Evolutionary conservation across 305 asterid species (phyloP).

Genomic region (Fraxinus sp.): DNA sequence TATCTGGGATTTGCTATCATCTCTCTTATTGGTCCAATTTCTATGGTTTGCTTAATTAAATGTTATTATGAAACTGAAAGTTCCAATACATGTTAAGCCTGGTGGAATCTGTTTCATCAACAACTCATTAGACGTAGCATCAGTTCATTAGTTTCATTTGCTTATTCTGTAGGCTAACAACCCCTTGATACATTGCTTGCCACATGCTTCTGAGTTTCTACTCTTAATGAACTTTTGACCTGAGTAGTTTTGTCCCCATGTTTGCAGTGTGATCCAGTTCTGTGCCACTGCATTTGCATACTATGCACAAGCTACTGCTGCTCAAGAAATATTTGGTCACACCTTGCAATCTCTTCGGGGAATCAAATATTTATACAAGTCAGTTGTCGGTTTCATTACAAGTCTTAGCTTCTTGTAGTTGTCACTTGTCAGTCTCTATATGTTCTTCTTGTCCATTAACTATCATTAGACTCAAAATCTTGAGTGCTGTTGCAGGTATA

Average conservation of each 20-base stretch:
- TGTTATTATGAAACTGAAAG: neutral
- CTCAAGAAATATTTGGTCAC: constrained; percentile 99
- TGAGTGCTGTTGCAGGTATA: constrained; percentile 61
- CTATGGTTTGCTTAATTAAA: neutral
- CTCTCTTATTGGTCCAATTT: neutral
- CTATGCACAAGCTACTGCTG: constrained; percentile 97
- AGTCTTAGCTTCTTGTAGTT: neutral
- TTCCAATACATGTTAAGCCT: neutral
- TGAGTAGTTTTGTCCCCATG: constrained; percentile 20
- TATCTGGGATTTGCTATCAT: neutral
- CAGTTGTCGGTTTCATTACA: constrained; percentile 27
- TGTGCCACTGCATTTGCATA: constrained; percentile 96
- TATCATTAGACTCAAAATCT: neutral
- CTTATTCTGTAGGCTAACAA: neutral
- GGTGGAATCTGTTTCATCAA: neutral
- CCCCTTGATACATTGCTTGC: neutral
- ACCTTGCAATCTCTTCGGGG: constrained; percentile 97
- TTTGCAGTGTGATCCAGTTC: constrained; percentile 95
- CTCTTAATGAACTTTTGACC: constrained; percentile 15
- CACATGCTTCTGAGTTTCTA: neutral
- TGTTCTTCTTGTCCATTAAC: neutral
- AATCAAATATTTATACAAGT: constrained; percentile 95
- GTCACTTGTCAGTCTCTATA: neutral
- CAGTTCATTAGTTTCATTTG: neutral
- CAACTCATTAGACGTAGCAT: neutral